Evolutionary conservation across 2,329 filamentous ascomycete genomes (phyloP), one percentile per base, ranked within the genome.

Genomic region (Paraphoma sp.): DNA sequence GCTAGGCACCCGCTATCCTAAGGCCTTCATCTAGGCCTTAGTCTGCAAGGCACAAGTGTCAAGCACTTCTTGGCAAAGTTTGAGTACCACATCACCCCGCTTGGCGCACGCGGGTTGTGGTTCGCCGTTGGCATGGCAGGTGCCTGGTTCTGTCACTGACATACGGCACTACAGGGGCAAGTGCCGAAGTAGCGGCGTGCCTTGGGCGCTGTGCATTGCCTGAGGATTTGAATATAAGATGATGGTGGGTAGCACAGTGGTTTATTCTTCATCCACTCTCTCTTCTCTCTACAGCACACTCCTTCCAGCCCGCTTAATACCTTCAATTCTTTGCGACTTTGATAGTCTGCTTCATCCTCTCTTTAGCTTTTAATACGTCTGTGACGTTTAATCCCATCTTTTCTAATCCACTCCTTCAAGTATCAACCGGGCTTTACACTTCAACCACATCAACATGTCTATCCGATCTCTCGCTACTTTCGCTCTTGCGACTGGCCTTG

Each of bases 281-380:
- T 60, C 59, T 53, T 52, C 51, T 49, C 56, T 51, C 59, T 50
- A 51, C 57, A 51, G 8, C 31, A 62, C 59, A 56, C 59, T 62
- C 59, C 63, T 55, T 51, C 48, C 45, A 31, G 23, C 62, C 62
- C 63, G 52, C 51, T 67, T 73, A 70, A 71, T 73, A 64, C 61
- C 62, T 52, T 46, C 50, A 57, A 53, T 59, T 46, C 60, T 60
- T 58, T 42, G 67, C 67, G 71, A 66, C 72, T 75, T 75, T 75
- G 72, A 75, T 65, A 75, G 72, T 75, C 70, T 63, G 68, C 67
- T 44, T n/a, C 59, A 58, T 59, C 61, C 66, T 66, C 59, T 63
- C 40, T 48, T 17, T 57, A 16, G 16, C 10, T 50, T 53, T 17
- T 38, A 62, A 57, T 59, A 61, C 70, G 70, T 73, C 71, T 72